Conservation (phyloP, 257 asterid species). For the Mitragyna speciosa region DNA sequence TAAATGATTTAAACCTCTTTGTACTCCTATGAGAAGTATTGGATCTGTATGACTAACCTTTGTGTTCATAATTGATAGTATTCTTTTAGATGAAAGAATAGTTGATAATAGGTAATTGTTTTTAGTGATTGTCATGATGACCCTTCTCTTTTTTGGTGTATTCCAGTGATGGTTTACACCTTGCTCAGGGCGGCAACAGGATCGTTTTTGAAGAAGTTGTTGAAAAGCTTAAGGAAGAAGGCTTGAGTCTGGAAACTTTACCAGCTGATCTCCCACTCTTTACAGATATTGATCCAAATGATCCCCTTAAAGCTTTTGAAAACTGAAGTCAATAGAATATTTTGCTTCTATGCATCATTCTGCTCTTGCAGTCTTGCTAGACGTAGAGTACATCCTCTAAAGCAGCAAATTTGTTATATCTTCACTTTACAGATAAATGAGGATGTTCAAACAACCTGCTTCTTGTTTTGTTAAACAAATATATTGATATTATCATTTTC, state of each 20-base stretch:
- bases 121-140: not conserved
- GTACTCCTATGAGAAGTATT: no score
- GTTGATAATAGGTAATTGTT: not conserved
- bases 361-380: not conserved
- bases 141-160: not conserved
- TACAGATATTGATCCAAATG: slow-evolving; percentile 46
- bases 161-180: slow-evolving; percentile 84
- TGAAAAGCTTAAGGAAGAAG: slow-evolving; percentile 37
- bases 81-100: not conserved
- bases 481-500: not conserved
- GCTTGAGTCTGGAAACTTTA: slow-evolving; percentile 44
- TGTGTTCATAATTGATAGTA: not conserved
- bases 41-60: not conserved
- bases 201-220: slow-evolving; percentile 62
- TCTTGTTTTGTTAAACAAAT: not conserved
- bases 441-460: not conserved
- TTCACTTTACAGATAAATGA: not conserved
- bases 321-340: not conserved
- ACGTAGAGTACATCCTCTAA: not conserved
- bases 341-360: not conserved
- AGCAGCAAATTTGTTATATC: not conserved
- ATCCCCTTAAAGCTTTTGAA: slow-evolving; percentile 60
- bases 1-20: not conserved
- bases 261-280: slow-evolving; percentile 51
- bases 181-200: slow-evolving; percentile 48